Evolutionary conservation across 495 filamentous ascomycete species (phyloP).

Genomic region (Penicillium paxilli): DNA sequence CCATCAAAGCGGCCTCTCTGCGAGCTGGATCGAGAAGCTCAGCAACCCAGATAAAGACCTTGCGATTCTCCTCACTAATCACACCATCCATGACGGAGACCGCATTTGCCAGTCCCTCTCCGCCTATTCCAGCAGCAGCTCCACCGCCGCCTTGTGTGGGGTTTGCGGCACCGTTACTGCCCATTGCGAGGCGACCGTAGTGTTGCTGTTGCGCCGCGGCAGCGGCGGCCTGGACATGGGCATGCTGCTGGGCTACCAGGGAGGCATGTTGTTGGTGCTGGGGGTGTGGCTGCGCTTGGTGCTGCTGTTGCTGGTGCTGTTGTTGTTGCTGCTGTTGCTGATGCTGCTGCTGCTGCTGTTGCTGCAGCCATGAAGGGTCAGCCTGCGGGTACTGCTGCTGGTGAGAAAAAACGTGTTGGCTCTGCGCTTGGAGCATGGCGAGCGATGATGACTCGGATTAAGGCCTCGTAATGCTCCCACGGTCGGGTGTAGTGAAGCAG

Average conservation of each 20-base stretch:
- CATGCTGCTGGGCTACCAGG: slow-evolving; percentile 54
- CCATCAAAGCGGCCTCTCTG: slow-evolving; percentile 86
- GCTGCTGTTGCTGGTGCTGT: slow-evolving; percentile 59
- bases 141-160: slow-evolving; percentile 41
- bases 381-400: slow-evolving; percentile 80
- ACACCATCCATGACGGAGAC: slow-evolving; percentile 53
- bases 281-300: slow-evolving; percentile 64
- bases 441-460: slow-evolving; percentile 28
- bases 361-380: slow-evolving; percentile 78
- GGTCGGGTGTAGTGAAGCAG: slow-evolving; percentile 9
- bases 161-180: slow-evolving; percentile 49
- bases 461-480: slow-evolving; percentile 40
- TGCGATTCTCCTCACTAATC: slow-evolving; percentile 86
- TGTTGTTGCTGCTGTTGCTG: slow-evolving; percentile 58
- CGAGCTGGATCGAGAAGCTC: slow-evolving; percentile 87
- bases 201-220: slow-evolving; percentile 74
- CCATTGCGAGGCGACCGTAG: slow-evolving; percentile 73
- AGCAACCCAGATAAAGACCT: slow-evolving; percentile 89
- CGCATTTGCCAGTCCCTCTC: slow-evolving; percentile 52
- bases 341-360: slow-evolving; percentile 44
- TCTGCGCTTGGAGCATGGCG: slow-evolving; percentile 54
- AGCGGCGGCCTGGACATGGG: slow-evolving; percentile 61
- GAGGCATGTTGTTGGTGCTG: slow-evolving; percentile 51
- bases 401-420: slow-evolving; percentile 67
- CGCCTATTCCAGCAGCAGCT: slow-evolving; percentile 43